A percentile compares a stretch with the other conserved stretches of the same genome.
Conservation (phyloP, 768 basidiomycete genomes). For the Cystofilobasidium capitatum region DNA sequence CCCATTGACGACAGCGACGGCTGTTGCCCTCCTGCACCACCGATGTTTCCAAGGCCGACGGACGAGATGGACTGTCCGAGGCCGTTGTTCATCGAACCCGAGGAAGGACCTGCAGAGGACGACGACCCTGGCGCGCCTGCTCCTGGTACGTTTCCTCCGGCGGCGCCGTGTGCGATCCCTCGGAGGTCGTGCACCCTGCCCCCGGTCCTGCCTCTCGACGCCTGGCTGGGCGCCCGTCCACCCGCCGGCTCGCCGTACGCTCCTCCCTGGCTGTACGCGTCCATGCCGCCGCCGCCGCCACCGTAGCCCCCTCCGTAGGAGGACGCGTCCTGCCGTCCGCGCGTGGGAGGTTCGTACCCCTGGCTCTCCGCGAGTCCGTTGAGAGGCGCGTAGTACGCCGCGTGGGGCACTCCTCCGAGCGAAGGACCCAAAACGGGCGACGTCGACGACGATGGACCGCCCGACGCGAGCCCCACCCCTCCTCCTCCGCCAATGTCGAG, state of each 20-base stretch:
- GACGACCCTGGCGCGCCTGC: too few relatives aligned
- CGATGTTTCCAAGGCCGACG: too few relatives aligned
- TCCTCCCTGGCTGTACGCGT: too few relatives aligned
- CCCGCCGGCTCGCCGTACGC: background rate
- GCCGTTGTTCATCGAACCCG: background rate
- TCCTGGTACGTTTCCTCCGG: too few relatives aligned
- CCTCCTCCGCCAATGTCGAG: background rate
- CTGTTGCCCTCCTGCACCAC: background rate
- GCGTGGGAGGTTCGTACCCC: background rate
- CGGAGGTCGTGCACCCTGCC: background rate
- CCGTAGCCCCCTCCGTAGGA: background rate
- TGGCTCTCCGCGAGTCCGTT: background rate
- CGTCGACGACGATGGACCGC: too few relatives aligned
- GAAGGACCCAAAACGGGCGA: too few relatives aligned
- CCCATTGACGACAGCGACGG: background rate
- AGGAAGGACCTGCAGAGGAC: background rate
- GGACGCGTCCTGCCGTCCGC: constrained; percentile 2
- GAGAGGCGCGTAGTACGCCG: background rate
- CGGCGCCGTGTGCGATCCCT: background rate
- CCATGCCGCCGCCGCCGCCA: background rate
- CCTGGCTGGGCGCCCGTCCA: background rate
- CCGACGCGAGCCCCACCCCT: background rate
- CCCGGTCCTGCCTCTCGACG: background rate
- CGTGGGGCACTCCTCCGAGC: background rate
- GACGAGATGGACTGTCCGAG: background rate